phyloP scores from a whole-genome alignment of 148 eudicot species.

The Pharnaceum exiguum region DNA sequence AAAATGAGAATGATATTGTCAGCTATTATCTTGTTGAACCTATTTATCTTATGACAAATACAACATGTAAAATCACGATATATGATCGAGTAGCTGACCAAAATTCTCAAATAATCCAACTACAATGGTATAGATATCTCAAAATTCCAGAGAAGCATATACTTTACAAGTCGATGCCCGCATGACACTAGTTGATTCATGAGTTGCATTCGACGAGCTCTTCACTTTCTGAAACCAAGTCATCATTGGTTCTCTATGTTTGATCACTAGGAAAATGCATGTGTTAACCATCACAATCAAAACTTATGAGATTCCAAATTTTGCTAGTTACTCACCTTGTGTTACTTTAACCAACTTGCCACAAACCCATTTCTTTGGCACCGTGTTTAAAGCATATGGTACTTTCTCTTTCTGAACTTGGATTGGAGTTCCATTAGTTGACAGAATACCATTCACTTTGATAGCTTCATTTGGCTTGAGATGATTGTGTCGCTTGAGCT shows the following conservation, averaged over 20 bases:
- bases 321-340: conserved; percentile 28
- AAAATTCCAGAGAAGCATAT: conserved; percentile 4
- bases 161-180: no score
- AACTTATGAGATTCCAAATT: background rate
- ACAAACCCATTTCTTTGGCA: conserved; percentile 72
- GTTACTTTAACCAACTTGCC: conserved; percentile 80
- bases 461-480: conserved; percentile 26
- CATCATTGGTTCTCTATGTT: background rate
- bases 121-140: background rate
- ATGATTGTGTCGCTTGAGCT: conserved; percentile 1
- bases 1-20: no score
- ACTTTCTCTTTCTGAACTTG: conserved; percentile 15
- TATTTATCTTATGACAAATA: background rate
- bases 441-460: conserved; percentile 13
- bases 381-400: conserved; percentile 9
- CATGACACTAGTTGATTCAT: no score
- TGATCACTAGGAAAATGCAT: background rate
- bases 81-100: conserved; percentile 5
- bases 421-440: conserved; percentile 16
- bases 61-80: conserved; percentile 1
- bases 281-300: background rate
- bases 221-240: no score
- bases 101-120: background rate
- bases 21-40: background rate
- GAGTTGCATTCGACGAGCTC: no score